Evolutionary conservation across 352 stramenopile species (phyloP).

Genomic region (Phytophthora kernoviae): DNA sequence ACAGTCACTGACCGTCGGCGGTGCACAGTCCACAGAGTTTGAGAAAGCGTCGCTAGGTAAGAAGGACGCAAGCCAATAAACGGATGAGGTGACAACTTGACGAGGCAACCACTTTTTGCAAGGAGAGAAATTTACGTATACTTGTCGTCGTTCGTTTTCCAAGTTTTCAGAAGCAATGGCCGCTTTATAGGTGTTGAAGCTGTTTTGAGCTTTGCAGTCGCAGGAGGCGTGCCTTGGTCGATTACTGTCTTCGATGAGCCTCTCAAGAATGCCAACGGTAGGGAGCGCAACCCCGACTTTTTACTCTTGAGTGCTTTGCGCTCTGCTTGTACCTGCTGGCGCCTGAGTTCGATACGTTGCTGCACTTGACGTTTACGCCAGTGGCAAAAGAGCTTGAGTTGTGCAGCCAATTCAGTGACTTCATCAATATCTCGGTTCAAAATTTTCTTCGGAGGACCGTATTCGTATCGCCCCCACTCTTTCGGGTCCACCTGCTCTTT

Average conservation of each 20-base stretch:
- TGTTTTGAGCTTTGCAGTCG: background rate
- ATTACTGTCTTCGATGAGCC: conserved; percentile 29
- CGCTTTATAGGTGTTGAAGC: conserved; percentile 1
- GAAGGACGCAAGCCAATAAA: background rate
- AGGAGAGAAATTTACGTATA: conserved; percentile 27
- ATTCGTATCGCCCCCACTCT: conserved; percentile 70
- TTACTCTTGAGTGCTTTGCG: conserved; percentile 32
- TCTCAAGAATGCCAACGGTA: conserved; percentile 19
- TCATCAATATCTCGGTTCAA: conserved; percentile 56
- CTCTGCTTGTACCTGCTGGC: conserved; percentile 40
- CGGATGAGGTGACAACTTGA: background rate
- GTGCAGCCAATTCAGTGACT: conserved; percentile 49
- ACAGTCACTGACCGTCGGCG: conserved; percentile 7
- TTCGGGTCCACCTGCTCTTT: conserved; percentile 60
- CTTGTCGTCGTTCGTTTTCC: conserved; percentile 24
- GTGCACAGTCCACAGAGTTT: background rate
- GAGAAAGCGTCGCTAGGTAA: background rate
- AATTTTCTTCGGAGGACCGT: conserved; percentile 42
- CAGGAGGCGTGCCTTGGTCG: conserved; percentile 2
- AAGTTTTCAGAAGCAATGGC: conserved; percentile 7
- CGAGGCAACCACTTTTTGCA: conserved; percentile 7
- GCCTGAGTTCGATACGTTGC: conserved; percentile 38
- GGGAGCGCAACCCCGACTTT: conserved; percentile 11
- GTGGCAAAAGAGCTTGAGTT: conserved; percentile 61
- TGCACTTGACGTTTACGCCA: conserved; percentile 53